These are phyloP conservation scores for Ajuga chamaepitys DNA, from an alignment of 257 asterid genomes.

Conservation along the genomic window DNA sequence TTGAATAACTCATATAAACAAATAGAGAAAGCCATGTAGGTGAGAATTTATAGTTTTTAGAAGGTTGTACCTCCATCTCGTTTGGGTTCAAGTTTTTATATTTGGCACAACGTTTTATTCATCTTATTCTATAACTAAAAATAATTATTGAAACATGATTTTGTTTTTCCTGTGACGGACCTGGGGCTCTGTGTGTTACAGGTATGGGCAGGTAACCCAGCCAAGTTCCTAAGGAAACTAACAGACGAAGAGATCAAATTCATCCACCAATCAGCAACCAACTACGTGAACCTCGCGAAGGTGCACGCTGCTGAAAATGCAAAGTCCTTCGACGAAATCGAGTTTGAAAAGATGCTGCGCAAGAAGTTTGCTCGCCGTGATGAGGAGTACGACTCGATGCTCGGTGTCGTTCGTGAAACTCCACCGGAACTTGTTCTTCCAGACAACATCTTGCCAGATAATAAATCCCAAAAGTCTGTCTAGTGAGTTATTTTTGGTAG, in stretches of 20 bases:
- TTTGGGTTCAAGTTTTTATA: too few species aligned
- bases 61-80: too few species aligned
- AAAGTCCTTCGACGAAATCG: slow-evolving; percentile 68
- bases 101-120: too few species aligned
- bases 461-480: slow-evolving; percentile 45
- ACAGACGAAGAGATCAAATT: slow-evolving; percentile 66
- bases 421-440: slow-evolving; percentile 80
- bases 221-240: slow-evolving; percentile 81
- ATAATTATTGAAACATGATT: too few species aligned
- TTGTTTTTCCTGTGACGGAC: too few species aligned
- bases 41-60: too few species aligned
- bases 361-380: slow-evolving; percentile 66
- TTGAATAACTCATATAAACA: too few species aligned
- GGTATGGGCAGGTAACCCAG: slow-evolving; percentile 95
- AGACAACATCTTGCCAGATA: slow-evolving; percentile 57
- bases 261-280: slow-evolving; percentile 64
- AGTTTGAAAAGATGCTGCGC: slow-evolving; percentile 67
- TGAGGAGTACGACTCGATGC: slow-evolving; percentile 79
- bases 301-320: slow-evolving; percentile 85
- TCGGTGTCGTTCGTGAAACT: slow-evolving; percentile 72
- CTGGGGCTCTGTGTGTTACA: slow-evolving; percentile 20
- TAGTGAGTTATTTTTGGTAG: too few species aligned
- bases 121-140: too few species aligned
- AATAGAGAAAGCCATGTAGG: too few species aligned
- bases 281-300: slow-evolving; percentile 67